These are phyloP conservation scores for Micractinium conductrix DNA, from an alignment of 139 green algal species.

Conservation along the genomic window DNA sequence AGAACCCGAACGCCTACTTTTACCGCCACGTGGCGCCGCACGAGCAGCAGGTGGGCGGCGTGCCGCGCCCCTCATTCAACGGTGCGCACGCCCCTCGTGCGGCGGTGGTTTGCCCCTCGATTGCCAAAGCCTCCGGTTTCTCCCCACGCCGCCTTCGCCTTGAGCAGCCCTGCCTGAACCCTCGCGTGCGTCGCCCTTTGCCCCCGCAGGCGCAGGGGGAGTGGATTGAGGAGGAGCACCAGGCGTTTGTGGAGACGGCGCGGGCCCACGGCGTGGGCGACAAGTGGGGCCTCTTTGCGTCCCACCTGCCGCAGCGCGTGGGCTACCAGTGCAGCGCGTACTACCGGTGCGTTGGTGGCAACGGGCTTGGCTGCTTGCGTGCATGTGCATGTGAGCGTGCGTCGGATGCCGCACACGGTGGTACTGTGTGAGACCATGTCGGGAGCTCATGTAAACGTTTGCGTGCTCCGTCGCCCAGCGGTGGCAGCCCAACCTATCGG, in stretches of 20 bases:
- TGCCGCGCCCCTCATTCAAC: too few relatives aligned
- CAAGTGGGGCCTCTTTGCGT: conserved; percentile 84
- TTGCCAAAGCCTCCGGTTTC: not conserved
- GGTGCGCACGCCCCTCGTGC: too few relatives aligned
- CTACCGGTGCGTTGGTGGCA: too few relatives aligned
- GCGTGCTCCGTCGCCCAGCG: too few relatives aligned
- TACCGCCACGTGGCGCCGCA: conserved; percentile 72
- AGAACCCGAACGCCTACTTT: conserved; percentile 86
- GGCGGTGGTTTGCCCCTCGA: too few relatives aligned
- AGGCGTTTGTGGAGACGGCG: conserved; percentile 65
- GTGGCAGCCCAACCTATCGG: too few relatives aligned
- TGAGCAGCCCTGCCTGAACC: not conserved
- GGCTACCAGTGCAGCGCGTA: conserved; percentile 81
- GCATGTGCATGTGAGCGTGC: too few relatives aligned
- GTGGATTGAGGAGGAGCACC: conserved; percentile 63
- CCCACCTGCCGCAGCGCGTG: conserved; percentile 70
- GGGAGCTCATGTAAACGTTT: too few relatives aligned
- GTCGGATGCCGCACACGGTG: too few relatives aligned
- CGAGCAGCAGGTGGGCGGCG: conserved; percentile 53
- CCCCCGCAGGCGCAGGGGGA: conserved; percentile 28
- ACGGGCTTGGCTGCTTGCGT: too few relatives aligned
- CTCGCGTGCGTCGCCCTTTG: not conserved
- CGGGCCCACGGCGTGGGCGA: conserved; percentile 65
- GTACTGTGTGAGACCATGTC: too few relatives aligned
- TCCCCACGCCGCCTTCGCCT: not conserved